Conservation (phyloP, 495 filamentous ascomycete genomes). For the Penicillium crystallinum region DNA sequence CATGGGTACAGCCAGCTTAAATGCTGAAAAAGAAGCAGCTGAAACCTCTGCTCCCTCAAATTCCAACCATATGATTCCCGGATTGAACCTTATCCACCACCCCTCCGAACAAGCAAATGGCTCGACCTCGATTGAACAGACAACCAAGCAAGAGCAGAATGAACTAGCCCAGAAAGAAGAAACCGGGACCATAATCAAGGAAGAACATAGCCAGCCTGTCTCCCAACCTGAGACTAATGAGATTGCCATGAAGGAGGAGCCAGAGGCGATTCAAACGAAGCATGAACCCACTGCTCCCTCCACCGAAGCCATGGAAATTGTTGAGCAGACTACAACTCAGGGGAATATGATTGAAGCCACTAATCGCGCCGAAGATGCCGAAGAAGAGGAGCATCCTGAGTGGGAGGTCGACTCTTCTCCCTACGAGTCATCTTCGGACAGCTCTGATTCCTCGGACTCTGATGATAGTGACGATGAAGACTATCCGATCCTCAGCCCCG, state of each 20-base stretch:
- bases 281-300: neutral
- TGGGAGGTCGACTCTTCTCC: slow-evolving; percentile 65
- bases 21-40: neutral
- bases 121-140: slow-evolving; percentile 7
- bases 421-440: slow-evolving; percentile 52
- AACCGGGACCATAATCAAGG: neutral
- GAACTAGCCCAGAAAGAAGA: neutral
- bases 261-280: neutral
- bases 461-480: slow-evolving; percentile 66
- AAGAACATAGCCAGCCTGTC: neutral
- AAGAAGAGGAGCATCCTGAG: slow-evolving; percentile 63
- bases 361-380: slow-evolving; percentile 28
- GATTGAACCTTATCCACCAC: slow-evolving; percentile 35
- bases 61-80: slow-evolving; percentile 31
- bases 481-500: slow-evolving; percentile 66
- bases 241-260: slow-evolving; percentile 4
- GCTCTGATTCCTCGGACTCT: slow-evolving; percentile 46
- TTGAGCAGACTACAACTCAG: slow-evolving; percentile 16
- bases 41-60: slow-evolving; percentile 12
- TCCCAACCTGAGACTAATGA: neutral
- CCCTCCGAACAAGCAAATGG: slow-evolving; percentile 13
- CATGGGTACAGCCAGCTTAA: neutral
- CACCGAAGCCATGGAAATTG: slow-evolving; percentile 34
- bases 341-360: slow-evolving; percentile 2
- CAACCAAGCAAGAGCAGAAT: slow-evolving; percentile 3